Percentiles rank a stretch among this genome's conserved stretches.
Evolutionary conservation across 164 flowering plant species (phyloP).

Genomic region (Euptelea pleiosperma): DNA sequence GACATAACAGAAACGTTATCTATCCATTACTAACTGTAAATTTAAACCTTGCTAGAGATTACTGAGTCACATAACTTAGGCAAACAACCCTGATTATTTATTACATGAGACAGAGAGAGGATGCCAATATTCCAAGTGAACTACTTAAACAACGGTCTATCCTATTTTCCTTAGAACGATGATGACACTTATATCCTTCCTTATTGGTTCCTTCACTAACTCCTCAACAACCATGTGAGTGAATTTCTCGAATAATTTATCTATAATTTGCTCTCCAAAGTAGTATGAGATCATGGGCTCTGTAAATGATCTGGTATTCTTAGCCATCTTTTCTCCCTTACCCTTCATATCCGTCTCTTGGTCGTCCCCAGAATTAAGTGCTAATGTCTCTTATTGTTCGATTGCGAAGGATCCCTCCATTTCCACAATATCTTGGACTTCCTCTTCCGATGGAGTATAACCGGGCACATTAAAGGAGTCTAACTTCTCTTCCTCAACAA

Average conservation of each 20-base stretch:
- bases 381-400: conserved; percentile 5
- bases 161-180: no score
- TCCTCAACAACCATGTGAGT: neutral
- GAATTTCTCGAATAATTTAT: conserved; percentile 6
- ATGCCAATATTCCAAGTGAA: no score
- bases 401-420: conserved; percentile 22
- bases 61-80: no score
- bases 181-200: neutral
- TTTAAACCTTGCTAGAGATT: no score
- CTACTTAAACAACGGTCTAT: no score
- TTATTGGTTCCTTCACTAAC: neutral
- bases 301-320: conserved; percentile 1
- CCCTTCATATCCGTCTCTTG: neutral
- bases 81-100: no score
- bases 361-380: neutral
- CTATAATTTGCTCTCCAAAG: conserved; percentile 10
- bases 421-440: conserved; percentile 13
- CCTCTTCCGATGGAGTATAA: conserved; percentile 17
- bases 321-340: neutral
- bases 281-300: conserved; percentile 7
- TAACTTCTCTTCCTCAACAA: conserved; percentile 22
- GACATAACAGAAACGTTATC: no score
- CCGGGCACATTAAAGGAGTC: conserved; percentile 24
- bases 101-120: no score
- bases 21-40: no score